Conservation (phyloP, 2,329 filamentous ascomycete species). For the Zelopaecilomyces penicillatus region DNA sequence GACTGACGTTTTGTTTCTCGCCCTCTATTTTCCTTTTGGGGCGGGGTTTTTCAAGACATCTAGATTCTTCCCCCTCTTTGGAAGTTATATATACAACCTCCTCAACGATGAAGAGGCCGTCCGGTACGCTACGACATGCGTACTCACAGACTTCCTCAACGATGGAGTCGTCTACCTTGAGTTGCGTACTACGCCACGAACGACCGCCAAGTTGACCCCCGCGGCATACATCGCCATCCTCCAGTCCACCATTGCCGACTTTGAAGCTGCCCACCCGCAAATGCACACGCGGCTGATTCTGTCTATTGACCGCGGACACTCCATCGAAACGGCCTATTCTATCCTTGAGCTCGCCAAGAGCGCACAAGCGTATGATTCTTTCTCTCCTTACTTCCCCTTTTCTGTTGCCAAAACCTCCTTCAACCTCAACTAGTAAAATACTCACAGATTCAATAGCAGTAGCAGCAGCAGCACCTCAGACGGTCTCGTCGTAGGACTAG, state of each 20-base stretch:
- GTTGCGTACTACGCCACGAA: constrained; percentile 69
- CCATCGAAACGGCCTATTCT: constrained; percentile 48
- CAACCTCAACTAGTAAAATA: too few species aligned
- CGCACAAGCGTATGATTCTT: not conserved
- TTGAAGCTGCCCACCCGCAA: constrained; percentile 29
- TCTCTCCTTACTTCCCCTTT: too few species aligned
- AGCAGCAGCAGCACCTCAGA: constrained; percentile 26
- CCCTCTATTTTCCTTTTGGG: too few species aligned
- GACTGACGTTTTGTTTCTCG: too few species aligned
- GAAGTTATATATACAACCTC: constrained; percentile 70
- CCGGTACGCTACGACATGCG: constrained; percentile 52
- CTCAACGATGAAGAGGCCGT: constrained; percentile 55
- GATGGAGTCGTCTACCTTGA: constrained; percentile 75
- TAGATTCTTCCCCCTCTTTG: constrained; percentile 73
- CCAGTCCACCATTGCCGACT: constrained; percentile 52
- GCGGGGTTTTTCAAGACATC: not conserved
- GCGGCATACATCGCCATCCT: constrained; percentile 57
- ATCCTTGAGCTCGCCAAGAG: constrained; percentile 55
- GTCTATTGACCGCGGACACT: constrained; percentile 62
- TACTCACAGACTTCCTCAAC: constrained; percentile 55
- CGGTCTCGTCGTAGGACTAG: constrained; percentile 60
- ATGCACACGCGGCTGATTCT: constrained; percentile 63
- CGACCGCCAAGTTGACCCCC: constrained; percentile 49
- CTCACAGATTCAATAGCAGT: too few species aligned
- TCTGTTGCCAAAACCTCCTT: too few species aligned